These are phyloP conservation scores for Carex scoparia DNA, from an alignment of 176 grass and related monocot genomes.

Conservation along the genomic window DNA sequence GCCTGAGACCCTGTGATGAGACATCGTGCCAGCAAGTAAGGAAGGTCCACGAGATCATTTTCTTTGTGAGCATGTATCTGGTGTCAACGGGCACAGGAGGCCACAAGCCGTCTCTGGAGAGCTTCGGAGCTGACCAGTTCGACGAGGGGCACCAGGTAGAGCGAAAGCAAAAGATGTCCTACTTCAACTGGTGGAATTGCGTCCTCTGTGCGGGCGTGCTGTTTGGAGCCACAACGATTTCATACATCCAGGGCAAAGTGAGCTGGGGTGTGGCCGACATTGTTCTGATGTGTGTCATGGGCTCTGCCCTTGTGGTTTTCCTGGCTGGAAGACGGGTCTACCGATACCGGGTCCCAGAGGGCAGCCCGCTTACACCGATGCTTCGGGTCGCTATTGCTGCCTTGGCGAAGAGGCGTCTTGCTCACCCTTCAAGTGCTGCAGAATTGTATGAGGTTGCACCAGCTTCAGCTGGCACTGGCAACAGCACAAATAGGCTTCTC, in stretches of 20 bases:
- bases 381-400: conserved; percentile 51
- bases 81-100: conserved; percentile 68
- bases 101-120: conserved; percentile 77
- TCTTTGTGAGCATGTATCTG: conserved; percentile 61
- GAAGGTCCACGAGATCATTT: conserved; percentile 46
- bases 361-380: conserved; percentile 60
- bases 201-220: conserved; percentile 44
- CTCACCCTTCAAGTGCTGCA: conserved; percentile 24
- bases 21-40: neutral
- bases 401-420: conserved; percentile 42
- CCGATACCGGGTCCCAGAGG: conserved; percentile 46
- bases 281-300: conserved; percentile 48
- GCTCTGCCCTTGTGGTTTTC: conserved; percentile 43
- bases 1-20: conserved; percentile 20
- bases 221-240: conserved; percentile 60
- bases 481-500: conserved; percentile 43
- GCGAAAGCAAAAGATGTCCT: conserved; percentile 88
- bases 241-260: conserved; percentile 42
- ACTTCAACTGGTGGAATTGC: conserved; percentile 96
- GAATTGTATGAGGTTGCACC: conserved; percentile 46
- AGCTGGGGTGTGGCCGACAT: conserved; percentile 59
- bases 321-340: conserved; percentile 39
- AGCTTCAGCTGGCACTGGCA: conserved; percentile 14
- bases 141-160: conserved; percentile 51
- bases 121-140: conserved; percentile 94